These are phyloP conservation scores for Pythium utonaiense DNA, from an alignment of 352 stramenopile genomes.

Conservation along the genomic window DNA sequence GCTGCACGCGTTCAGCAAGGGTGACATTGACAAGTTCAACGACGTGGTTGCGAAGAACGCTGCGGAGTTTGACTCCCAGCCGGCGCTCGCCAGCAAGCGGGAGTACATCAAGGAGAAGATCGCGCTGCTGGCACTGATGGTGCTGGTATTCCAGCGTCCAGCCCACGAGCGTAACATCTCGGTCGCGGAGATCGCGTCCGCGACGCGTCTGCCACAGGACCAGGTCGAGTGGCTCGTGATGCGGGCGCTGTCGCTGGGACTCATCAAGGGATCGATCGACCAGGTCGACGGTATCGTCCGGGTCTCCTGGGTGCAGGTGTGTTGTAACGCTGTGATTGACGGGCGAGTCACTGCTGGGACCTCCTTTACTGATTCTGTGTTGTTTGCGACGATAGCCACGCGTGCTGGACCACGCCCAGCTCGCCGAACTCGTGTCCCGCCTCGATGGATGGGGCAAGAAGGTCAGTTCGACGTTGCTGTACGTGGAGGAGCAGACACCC, in stretches of 20 bases:
- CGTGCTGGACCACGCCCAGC: slow-evolving; percentile 77
- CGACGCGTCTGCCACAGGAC: slow-evolving; percentile 75
- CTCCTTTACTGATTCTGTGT: background rate
- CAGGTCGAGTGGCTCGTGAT: slow-evolving; percentile 99
- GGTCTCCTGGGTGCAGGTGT: slow-evolving; percentile 94
- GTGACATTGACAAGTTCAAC: slow-evolving; percentile 95
- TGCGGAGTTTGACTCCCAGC: slow-evolving; percentile 87
- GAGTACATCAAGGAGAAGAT: slow-evolving; percentile 98
- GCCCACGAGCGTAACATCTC: slow-evolving; percentile 91
- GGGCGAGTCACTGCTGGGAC: no score
- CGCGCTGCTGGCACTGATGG: slow-evolving; percentile 95
- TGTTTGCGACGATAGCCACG: slow-evolving; percentile 39
- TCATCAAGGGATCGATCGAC: slow-evolving; percentile 94
- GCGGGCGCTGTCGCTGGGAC: slow-evolving; percentile 92
- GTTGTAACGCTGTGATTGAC: background rate
- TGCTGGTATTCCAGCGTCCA: slow-evolving; percentile 95
- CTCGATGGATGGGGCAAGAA: slow-evolving; percentile 80
- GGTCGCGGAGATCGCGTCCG: slow-evolving; percentile 93
- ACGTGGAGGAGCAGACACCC: slow-evolving; percentile 83
- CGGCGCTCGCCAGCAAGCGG: slow-evolving; percentile 91
- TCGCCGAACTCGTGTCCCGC: slow-evolving; percentile 67
- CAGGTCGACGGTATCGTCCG: slow-evolving; percentile 92
- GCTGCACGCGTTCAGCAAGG: slow-evolving; percentile 92
- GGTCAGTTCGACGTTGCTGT: slow-evolving; percentile 80
- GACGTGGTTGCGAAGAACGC: slow-evolving; percentile 70